Evolutionary conservation across 1,139 yeast genomes (phyloP).

Genomic region (Nakaseomyces glabratus): DNA sequence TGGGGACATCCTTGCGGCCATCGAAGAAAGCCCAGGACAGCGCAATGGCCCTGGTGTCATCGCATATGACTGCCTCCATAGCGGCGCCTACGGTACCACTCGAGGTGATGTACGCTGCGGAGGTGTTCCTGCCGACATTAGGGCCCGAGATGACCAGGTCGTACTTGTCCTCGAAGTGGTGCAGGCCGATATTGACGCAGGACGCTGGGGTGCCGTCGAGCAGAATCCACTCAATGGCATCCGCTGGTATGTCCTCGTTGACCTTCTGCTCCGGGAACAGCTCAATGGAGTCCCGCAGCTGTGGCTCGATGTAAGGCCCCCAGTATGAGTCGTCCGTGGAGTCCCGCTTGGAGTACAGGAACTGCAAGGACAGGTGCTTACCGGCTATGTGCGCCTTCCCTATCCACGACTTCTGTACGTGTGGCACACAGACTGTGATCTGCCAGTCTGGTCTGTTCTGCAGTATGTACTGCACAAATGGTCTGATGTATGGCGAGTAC

Average conservation of each 20-base stretch:
- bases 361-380: conserved; percentile 56
- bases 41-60: conserved; percentile 59
- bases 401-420: conserved; percentile 83
- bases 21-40: conserved; percentile 67
- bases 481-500: conserved; percentile 81
- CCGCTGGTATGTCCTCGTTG: conserved; percentile 28
- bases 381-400: conserved; percentile 97
- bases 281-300: conserved; percentile 19
- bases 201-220: conserved; percentile 94
- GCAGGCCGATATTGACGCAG: conserved; percentile 82
- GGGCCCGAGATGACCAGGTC: conserved; percentile 93
- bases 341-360: conserved; percentile 46
- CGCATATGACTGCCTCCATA: conserved; percentile 83
- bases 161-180: conserved; percentile 54
- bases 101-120: conserved; percentile 81
- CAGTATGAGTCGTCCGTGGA: conserved; percentile 43
- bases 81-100: conserved; percentile 99
- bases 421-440: conserved; percentile 74
- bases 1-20: conserved; percentile 45
- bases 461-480: conserved; percentile 61
- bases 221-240: conserved; percentile 70
- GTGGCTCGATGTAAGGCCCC: conserved; percentile 59
- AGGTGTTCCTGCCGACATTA: conserved; percentile 86
- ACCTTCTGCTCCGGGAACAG: conserved; percentile 1
- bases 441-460: conserved; percentile 66